Conservation (phyloP, 768 basidiomycete species). For the Rubroboletus satanas region DNA sequence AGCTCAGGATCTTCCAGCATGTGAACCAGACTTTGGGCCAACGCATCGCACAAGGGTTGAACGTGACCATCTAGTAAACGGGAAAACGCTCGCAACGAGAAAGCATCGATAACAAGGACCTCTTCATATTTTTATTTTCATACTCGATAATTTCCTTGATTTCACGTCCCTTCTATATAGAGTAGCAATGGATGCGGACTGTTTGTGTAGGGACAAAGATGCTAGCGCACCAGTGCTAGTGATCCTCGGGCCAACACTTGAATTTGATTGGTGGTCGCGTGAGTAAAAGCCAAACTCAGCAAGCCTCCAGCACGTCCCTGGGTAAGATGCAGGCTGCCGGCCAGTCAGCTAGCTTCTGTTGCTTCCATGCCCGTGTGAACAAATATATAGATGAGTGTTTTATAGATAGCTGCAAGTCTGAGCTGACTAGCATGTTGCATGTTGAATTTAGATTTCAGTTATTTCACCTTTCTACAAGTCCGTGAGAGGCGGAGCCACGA, state of each 20-base stretch:
- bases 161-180: neutral
- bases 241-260: too few relatives aligned
- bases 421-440: neutral
- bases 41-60: conserved; percentile 34
- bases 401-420: neutral
- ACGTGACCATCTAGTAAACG: conserved; percentile 12
- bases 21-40: conserved; percentile 35
- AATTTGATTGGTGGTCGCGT: too few relatives aligned
- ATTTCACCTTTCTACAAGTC: neutral
- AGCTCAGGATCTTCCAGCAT: conserved; percentile 36
- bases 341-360: neutral
- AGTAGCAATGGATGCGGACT: neutral
- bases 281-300: too few relatives aligned
- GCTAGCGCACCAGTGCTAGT: too few relatives aligned
- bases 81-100: neutral
- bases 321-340: neutral
- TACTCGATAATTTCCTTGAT: neutral
- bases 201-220: too few relatives aligned
- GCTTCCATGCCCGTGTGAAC: neutral
- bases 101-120: neutral
- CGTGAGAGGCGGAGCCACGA: too few relatives aligned
- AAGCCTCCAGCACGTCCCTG: too few relatives aligned
- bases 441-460: neutral
- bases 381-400: neutral
- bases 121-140: neutral